Base-by-base conservation (phyloP, 2,329 filamentous ascomycete genomes). In the Diaporthe ilicicola region DNA sequence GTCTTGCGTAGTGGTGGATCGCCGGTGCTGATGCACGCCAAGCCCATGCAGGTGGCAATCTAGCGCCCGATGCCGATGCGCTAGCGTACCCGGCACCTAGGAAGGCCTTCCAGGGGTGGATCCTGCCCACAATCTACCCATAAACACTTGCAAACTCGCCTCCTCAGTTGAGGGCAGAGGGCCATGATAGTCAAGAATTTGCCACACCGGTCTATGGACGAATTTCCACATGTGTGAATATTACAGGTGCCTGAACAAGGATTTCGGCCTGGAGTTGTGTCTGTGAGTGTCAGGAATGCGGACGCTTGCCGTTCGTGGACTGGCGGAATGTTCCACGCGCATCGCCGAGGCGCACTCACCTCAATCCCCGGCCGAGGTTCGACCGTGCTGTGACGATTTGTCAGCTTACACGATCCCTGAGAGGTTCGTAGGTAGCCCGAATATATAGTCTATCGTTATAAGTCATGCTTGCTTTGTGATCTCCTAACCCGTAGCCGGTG, bases 391-490 rank as follows among this genome's bases (percentile, higher is more conserved):
- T 34, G 42, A 3, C 54, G 51, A 71, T 69, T 69, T 65, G 56
- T 69, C 66, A 69, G 66, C 51, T 69, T 53, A 65, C n/a, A 65
- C n/a, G 32, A 37, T 42, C 44, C 29, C 59, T 27, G 29, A 27
- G 29, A 64, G 7, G 2, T 15, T 29, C 13, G 44, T 34, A 15
- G 44, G 5, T 37, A n/a, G n/a, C n/a, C n/a, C n/a, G n/a, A n/a
- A 24, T 50, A 19, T 24, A 3, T n/a, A 1, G 17, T n/a, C 19
- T 37, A 29, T 64, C 44, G n/a, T n/a, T n/a, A n/a, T n/a, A 50
- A 50, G 13, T 7, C 27, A 62, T 19, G 9, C 13, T 15, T 3
- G 1, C n/a, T 37, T 34, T 4, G 12, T 19, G 42, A 64, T 13
- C 29, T 32, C 12, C 19, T 17, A 24, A 22, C n/a, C 27, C 55